phyloP scores from a whole-genome alignment of 2,329 filamentous ascomycete species.

The Fusarium pininemorale region DNA sequence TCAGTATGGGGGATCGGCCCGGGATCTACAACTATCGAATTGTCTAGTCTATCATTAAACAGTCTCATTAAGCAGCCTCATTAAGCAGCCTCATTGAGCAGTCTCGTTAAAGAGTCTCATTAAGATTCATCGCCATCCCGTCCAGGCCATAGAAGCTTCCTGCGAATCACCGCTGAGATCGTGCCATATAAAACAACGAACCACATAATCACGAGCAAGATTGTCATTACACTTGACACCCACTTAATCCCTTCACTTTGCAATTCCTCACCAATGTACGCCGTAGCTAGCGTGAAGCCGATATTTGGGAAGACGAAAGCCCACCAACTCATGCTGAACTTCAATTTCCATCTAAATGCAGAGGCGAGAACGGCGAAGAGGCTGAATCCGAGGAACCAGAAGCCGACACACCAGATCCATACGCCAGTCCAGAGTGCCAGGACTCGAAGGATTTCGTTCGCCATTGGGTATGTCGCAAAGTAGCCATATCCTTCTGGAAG shows the following conservation, averaged over 20 bases:
- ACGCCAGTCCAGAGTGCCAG: conserved; percentile 38
- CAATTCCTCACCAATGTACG: conserved; percentile 37
- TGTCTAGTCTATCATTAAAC: conserved; percentile 6
- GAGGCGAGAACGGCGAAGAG: conserved; percentile 34
- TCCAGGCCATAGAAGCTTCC: conserved; percentile 41
- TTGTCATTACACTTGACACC: conserved; percentile 37
- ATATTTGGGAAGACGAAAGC: conserved; percentile 43
- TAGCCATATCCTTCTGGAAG: conserved; percentile 39
- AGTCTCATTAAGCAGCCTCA: neutral
- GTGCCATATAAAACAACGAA: conserved; percentile 37
- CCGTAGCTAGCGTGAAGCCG: conserved; percentile 39
- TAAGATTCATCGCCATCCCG: conserved; percentile 35
- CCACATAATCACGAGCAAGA: conserved; percentile 36
- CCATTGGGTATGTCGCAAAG: conserved; percentile 38
- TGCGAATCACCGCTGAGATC: conserved; percentile 29
- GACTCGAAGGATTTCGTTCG: conserved; percentile 36
- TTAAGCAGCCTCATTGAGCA: too few species aligned
- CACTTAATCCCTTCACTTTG: conserved; percentile 37
- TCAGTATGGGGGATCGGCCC: neutral
- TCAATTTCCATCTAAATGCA: conserved; percentile 19
- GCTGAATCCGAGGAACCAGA: conserved; percentile 43
- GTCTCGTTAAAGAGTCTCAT: neutral
- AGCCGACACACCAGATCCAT: conserved; percentile 42
- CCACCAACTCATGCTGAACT: conserved; percentile 43
- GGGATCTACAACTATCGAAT: conserved; percentile 23